phyloP scores from a whole-genome alignment of 164 flowering plant species.

The Pachysandra terminalis region DNA sequence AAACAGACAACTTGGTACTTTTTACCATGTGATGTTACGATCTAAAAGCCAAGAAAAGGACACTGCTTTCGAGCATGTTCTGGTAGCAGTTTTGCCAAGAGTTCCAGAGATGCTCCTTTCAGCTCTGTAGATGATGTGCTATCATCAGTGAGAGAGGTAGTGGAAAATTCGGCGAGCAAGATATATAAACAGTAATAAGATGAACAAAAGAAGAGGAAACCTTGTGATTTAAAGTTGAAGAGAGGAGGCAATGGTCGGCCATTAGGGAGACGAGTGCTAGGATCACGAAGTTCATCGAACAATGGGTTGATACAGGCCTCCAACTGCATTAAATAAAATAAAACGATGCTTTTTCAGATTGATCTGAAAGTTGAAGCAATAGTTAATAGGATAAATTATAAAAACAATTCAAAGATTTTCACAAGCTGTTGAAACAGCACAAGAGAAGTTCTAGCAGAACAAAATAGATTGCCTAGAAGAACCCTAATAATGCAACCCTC shows the following conservation, averaged over 20 bases:
- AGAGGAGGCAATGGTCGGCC: slow-evolving; percentile 43
- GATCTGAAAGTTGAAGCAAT: too few species aligned
- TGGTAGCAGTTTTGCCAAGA: slow-evolving; percentile 36
- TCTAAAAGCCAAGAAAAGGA: slow-evolving; percentile 28
- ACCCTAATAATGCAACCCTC: background rate
- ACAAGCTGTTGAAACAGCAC: background rate
- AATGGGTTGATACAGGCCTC: slow-evolving; percentile 40
- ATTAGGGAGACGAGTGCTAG: slow-evolving; percentile 37
- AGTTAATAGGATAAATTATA: too few species aligned
- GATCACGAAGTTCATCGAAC: slow-evolving; percentile 44
- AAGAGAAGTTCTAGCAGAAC: background rate
- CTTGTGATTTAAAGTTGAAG: slow-evolving; percentile 44
- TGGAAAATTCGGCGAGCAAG: background rate
- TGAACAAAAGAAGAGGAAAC: slow-evolving; percentile 6
- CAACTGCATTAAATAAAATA: slow-evolving; percentile 22
- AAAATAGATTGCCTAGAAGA: background rate
- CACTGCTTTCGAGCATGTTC: slow-evolving; percentile 50
- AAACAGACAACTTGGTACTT: background rate
- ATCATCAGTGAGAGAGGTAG: background rate
- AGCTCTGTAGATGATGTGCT: slow-evolving; percentile 27
- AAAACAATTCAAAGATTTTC: too few species aligned
- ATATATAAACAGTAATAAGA: background rate
- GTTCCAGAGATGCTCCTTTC: slow-evolving; percentile 37
- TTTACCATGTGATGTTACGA: background rate
- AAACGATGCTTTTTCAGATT: background rate